These are phyloP conservation scores for Acidomyces sp. DNA, from an alignment of 495 filamentous ascomycete genomes.

Conservation along the genomic window DNA sequence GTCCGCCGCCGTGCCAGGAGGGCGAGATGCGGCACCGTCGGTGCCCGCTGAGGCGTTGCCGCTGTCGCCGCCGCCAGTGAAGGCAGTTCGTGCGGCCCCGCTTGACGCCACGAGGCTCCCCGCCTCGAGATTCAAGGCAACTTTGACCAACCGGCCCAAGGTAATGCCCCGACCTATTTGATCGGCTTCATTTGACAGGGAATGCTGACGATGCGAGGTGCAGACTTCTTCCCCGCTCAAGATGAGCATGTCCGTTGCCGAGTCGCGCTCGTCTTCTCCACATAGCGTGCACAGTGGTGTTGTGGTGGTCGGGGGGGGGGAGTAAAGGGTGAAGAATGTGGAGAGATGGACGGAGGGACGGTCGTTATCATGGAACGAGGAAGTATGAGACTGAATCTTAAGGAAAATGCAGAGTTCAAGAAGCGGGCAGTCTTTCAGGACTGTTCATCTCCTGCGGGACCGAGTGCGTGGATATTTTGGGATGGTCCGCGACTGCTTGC, in stretches of 20 bases:
- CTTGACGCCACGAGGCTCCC: too few relatives aligned
- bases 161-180: neutral
- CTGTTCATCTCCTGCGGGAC: too few relatives aligned
- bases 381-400: too few relatives aligned
- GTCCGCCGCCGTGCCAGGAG: too few relatives aligned
- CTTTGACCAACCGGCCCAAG: slow-evolving; percentile 7
- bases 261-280: neutral
- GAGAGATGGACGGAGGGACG: too few relatives aligned
- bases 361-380: too few relatives aligned
- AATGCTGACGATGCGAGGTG: neutral
- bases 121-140: slow-evolving; percentile 1
- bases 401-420: too few relatives aligned
- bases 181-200: neutral
- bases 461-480: too few relatives aligned
- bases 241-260: slow-evolving; percentile 1
- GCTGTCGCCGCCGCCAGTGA: slow-evolving; percentile 6
- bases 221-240: slow-evolving; percentile 13
- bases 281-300: neutral
- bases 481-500: too few relatives aligned
- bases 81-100: slow-evolving; percentile 1
- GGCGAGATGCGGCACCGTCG: slow-evolving; percentile 40
- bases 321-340: too few relatives aligned
- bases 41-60: slow-evolving; percentile 12
- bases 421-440: too few relatives aligned
- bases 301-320: too few relatives aligned